These are phyloP conservation scores for Parietaria judaica DNA, from an alignment of 306 rosid species.

Conservation along the genomic window DNA sequence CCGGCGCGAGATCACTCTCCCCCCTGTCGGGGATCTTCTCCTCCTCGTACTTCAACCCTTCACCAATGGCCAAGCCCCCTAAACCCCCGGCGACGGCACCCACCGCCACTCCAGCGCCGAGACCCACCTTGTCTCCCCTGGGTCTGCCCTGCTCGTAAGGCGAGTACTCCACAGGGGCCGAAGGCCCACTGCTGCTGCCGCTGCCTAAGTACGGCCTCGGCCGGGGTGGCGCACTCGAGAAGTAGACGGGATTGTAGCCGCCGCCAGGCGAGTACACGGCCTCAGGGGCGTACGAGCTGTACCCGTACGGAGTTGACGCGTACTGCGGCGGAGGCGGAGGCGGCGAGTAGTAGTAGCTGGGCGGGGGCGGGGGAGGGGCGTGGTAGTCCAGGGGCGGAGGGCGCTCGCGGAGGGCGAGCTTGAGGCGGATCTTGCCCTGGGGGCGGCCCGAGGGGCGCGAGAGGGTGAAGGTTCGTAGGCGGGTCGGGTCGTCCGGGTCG, in stretches of 20 bases:
- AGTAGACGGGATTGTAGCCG: constrained; percentile 45
- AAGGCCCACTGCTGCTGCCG: constrained; percentile 30
- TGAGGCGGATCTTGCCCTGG: constrained; percentile 68
- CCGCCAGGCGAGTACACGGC: constrained; percentile 31
- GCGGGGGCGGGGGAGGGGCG: constrained; percentile 32
- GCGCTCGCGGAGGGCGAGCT: constrained; percentile 54
- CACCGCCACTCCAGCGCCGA: constrained; percentile 61
- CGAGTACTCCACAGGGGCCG: constrained; percentile 47
- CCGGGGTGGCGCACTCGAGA: constrained; percentile 47
- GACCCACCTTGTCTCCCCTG: constrained; percentile 40
- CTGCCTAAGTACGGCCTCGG: constrained; percentile 54
- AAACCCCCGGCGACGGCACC: constrained; percentile 69
- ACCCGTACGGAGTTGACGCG: constrained; percentile 34
- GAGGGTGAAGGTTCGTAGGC: constrained; percentile 44
- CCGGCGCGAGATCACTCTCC: constrained; percentile 37
- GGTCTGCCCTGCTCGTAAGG: constrained; percentile 55
- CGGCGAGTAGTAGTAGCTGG: constrained; percentile 25
- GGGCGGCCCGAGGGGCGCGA: constrained; percentile 77
- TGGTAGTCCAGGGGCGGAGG: constrained; percentile 47
- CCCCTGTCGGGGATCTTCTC: constrained; percentile 54
- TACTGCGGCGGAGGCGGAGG: constrained; percentile 27
- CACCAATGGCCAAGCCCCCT: constrained; percentile 65
- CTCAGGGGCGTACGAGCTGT: constrained; percentile 46
- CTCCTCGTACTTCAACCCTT: constrained; percentile 61
- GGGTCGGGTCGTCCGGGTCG: constrained; percentile 32